Base-by-base conservation (phyloP, 306 rosid genomes). In the Rubus idaeus region DNA sequence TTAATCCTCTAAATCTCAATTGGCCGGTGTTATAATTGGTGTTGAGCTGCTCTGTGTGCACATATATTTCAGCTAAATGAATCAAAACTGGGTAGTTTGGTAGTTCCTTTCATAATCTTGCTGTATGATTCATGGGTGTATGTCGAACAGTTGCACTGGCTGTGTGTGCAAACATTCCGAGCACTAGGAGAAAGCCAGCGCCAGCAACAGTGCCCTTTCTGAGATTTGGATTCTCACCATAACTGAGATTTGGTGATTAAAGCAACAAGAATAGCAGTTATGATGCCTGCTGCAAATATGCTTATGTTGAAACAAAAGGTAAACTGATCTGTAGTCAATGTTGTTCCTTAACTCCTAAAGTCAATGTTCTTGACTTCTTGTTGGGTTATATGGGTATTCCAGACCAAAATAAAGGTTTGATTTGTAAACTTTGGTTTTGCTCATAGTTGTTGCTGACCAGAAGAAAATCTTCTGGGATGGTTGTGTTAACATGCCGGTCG, bases 381-480 rank as follows among this genome's bases (percentile, higher is more conserved):
- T 30, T 30, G 35, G 35, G 35, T 30, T 30, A 30, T 30, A 30
- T 30, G 2, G 35, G 35, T 30, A 30, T 30, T 30, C 35, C 35
- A 30, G 35, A 30, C 35, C 35, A 30, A 30, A 30, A 30, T 30
- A 30, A 30, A 30, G 35, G 35, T 30, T 30, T 30, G 35, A 30
- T 30, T 30, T 30, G 35, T 92, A 73, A 81, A 82, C 88, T 10
- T 82, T 92, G 0, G 86, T 95, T n/a, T 89, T 85, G 17, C 97
- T 92, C 39, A 91, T 90, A 87, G 96, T 95, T 6, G 91, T 95
- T 10, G 90, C 97, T 1, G 96, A 95, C 73, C 96, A 92, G 71
- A 90, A 90, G 84, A 92, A 87, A 53, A 89, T 95, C 71, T 92
- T 92, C 81, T 95, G 97, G 99, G 99, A 95, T 42, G 97, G 92